Evolutionary conservation across 2,329 filamentous ascomycete genomes (phyloP), one percentile per base, ranked within the genome.

Genomic region (Penicillium sclerotigenum): DNA sequence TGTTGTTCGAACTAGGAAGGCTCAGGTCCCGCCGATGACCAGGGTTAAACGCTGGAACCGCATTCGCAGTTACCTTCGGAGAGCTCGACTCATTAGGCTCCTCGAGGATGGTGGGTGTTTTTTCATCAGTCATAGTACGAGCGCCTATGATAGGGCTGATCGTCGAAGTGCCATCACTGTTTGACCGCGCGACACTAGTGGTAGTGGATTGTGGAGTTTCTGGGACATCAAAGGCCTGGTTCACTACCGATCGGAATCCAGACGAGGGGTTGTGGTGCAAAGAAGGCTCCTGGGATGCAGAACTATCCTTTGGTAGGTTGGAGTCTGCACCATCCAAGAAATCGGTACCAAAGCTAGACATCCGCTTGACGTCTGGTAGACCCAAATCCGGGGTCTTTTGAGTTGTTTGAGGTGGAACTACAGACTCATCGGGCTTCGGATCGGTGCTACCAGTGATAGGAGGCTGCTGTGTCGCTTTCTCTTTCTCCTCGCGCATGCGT

Each of bases 401-500:
- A 13, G 54, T 41, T 20, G 57, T 43, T 40, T 53, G 31, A 6
- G 60, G 41, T 11, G 47, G 16, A 34, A n/a, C 36, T 3, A n/a
- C 48, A 28, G 29, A 10, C 33, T 26, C 42, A 3, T 43, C 33
- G 14, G 37, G 43, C 24, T 29, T 42, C 4, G 24, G 36, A 16
- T 28, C 31, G 34, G 29, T 36, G n/a, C 18, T 33, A 38, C 48
- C 42, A 40, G 22, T 20, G n/a, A 16, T 22, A 18, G 47, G 33
- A 29, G 43, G 22, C 41, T 48, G 49, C 43, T 48, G 47, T 11
- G 57, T 24, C 14, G 45, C 61, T 76, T 79, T 80, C 61, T 89
- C 61, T 76, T 79, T 80, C 61, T 89, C 87, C 62, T 90, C 87
- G 50, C 83, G 83, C 70, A 87, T 80, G 6, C 87, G 84, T 66